Evolutionary conservation across 2,329 filamentous ascomycete genomes (phyloP), one percentile per base, ranked within the genome.

Genomic region (Alternaria sp.): DNA sequence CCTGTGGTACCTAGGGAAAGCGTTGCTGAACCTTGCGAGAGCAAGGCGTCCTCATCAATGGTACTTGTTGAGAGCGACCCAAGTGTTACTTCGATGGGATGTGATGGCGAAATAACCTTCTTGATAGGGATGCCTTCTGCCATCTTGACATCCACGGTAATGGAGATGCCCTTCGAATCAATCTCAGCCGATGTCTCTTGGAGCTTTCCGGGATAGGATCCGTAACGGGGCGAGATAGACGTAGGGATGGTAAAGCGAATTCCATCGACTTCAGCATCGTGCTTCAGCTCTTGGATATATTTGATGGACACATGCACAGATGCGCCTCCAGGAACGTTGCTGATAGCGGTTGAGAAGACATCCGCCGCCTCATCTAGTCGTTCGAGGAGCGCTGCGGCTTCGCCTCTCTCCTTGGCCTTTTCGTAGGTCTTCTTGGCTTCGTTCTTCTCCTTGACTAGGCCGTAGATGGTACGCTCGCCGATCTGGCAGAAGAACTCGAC

Each of bases 221-320:
- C 49, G 15, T 62, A 62, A 11, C 59, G 59, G 6, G 59, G 59
- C 12, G 40, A 51, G 13, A 62, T 54, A 1, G 49, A 32, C 1
- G 47, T 23, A 26, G 59, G 59, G 1, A 62, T 62, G 30, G 49
- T 59, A 19, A 62, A 49, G 23, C 59, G 55, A 13, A 62, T 15
- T 6, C 59, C 59, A 44, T 62, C 49, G 49, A 59, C 55, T 54
- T 62, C 55, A 6, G 59, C 59, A 44, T 62, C 59, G 32, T 62
- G 49, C 17, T 49, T 62, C 2, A 62, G 43, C 30, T 62, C 59
- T 23, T 62, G 59, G 13, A 62, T 28, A 19, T 62, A 62, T 32
- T 54, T 62, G 55, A 62, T 19, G 30, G 59, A 54, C 15, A 62
- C 9, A 11, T 47, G 8, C 9, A 59, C 47, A 4, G 30, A 43